Conservation (phyloP, 31 red algal species). For the Asparagopsis taxiformis region DNA sequence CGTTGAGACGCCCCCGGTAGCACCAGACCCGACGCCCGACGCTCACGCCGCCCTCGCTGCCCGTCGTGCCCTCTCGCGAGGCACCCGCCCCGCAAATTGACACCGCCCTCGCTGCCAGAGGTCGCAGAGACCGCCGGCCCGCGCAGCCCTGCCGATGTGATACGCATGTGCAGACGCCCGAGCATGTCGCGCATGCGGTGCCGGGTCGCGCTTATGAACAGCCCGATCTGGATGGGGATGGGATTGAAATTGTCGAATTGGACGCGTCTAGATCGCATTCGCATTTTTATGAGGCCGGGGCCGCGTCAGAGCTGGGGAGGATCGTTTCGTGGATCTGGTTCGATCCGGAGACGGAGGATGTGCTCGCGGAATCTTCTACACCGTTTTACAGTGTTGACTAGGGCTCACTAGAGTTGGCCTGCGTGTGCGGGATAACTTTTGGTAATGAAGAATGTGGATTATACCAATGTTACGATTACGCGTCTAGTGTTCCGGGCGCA, state of each 20-base stretch:
- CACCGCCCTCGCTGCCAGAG: too few species aligned
- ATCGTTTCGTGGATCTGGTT: constrained; percentile 55
- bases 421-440: constrained; percentile 34
- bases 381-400: constrained; percentile 31
- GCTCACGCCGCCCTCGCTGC: too few species aligned
- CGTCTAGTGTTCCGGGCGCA: constrained; percentile 10
- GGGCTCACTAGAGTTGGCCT: constrained; percentile 33
- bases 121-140: constrained; percentile 21
- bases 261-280: constrained; percentile 52
- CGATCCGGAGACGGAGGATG: constrained; percentile 17
- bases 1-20: background rate
- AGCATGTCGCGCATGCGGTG: constrained; percentile 73
- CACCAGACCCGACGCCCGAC: background rate
- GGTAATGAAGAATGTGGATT: constrained; percentile 59
- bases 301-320: constrained; percentile 12
- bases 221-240: constrained; percentile 45
- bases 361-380: constrained; percentile 14
- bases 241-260: constrained; percentile 28
- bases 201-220: constrained; percentile 37
- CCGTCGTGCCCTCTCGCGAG: too few species aligned
- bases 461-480: constrained; percentile 30
- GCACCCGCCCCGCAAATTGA: too few species aligned
- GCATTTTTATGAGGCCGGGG: constrained; percentile 52
- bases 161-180: too few species aligned
- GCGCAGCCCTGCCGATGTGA: too few species aligned